Conservation (phyloP, 2,329 filamentous ascomycete species). For the Exophiala sideris region DNA sequence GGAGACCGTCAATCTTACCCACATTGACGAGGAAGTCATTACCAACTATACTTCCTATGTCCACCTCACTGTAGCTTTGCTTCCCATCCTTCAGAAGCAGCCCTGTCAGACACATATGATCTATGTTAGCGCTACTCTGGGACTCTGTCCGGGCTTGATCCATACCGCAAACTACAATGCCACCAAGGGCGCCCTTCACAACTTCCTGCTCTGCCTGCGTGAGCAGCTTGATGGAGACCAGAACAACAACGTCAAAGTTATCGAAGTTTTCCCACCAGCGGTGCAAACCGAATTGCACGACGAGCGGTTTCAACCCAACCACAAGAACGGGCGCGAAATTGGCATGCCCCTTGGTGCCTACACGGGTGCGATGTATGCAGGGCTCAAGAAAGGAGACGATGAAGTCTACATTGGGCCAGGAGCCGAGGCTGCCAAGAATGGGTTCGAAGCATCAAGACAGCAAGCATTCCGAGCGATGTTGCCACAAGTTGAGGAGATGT, state of each 20-base stretch:
- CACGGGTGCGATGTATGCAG: slow-evolving; percentile 45
- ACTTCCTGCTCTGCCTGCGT: slow-evolving; percentile 45
- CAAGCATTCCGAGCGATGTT: too few relatives aligned
- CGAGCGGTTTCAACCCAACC: slow-evolving; percentile 36
- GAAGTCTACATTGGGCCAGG: slow-evolving; percentile 39
- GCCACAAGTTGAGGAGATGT: too few relatives aligned
- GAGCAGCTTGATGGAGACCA: slow-evolving; percentile 36
- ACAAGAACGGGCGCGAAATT: slow-evolving; percentile 40
- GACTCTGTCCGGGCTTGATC: background rate
- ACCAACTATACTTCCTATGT: slow-evolving; percentile 50
- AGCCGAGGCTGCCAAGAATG: too few relatives aligned
- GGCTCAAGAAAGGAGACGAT: slow-evolving; percentile 41
- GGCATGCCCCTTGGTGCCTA: slow-evolving; percentile 51
- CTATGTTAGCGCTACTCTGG: slow-evolving; percentile 27
- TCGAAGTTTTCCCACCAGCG: slow-evolving; percentile 49
- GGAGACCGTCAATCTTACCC: slow-evolving; percentile 39
- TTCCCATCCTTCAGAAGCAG: slow-evolving; percentile 44
- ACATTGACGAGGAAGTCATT: slow-evolving; percentile 43
- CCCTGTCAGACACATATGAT: slow-evolving; percentile 31
- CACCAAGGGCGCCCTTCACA: slow-evolving; percentile 53
- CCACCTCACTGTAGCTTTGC: slow-evolving; percentile 44
- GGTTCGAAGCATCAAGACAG: too few relatives aligned
- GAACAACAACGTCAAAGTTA: slow-evolving; percentile 37
- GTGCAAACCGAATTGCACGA: slow-evolving; percentile 52
- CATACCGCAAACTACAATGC: slow-evolving; percentile 44